phyloP scores from a whole-genome alignment of 305 asterid genomes.

The Fraxinus nigra region DNA sequence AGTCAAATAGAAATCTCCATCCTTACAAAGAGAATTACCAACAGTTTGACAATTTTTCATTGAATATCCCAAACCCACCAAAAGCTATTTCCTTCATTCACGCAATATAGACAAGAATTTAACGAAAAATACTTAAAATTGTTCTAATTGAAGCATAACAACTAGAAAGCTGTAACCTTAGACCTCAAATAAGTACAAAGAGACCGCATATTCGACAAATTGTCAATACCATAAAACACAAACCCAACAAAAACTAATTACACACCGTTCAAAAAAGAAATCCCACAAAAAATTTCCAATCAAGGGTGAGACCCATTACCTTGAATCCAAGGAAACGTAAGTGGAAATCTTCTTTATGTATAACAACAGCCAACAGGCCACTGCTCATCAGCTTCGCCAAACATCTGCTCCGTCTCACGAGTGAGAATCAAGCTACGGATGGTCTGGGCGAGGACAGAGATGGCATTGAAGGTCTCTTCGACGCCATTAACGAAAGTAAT shows the following conservation, averaged over 20 bases:
- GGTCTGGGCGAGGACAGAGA: slow-evolving; percentile 64
- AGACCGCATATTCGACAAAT: slow-evolving; percentile 34
- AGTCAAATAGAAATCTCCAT: neutral
- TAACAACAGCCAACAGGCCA: slow-evolving; percentile 92
- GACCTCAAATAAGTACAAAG: neutral
- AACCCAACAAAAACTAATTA: neutral
- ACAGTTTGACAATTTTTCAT: neutral
- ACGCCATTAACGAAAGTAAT: slow-evolving; percentile 55
- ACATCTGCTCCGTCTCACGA: slow-evolving; percentile 91
- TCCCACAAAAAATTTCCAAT: neutral
- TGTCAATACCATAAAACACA: slow-evolving; percentile 16
- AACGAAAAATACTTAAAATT: neutral
- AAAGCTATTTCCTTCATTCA: neutral
- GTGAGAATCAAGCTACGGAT: slow-evolving; percentile 69
- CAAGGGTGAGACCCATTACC: slow-evolving; percentile 33
- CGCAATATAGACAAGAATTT: neutral
- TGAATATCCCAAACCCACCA: neutral
- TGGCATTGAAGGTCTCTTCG: slow-evolving; percentile 66
- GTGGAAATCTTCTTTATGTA: slow-evolving; percentile 61
- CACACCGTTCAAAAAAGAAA: neutral
- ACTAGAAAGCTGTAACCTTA: neutral
- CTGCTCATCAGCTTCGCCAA: slow-evolving; percentile 79
- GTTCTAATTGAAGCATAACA: neutral
- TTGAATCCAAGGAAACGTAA: slow-evolving; percentile 59
- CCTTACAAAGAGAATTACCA: neutral